Evolutionary conservation across 768 basidiomycete species (phyloP), one percentile per base, ranked within the genome.

Genomic region (Gloeostereum incarnatum): DNA sequence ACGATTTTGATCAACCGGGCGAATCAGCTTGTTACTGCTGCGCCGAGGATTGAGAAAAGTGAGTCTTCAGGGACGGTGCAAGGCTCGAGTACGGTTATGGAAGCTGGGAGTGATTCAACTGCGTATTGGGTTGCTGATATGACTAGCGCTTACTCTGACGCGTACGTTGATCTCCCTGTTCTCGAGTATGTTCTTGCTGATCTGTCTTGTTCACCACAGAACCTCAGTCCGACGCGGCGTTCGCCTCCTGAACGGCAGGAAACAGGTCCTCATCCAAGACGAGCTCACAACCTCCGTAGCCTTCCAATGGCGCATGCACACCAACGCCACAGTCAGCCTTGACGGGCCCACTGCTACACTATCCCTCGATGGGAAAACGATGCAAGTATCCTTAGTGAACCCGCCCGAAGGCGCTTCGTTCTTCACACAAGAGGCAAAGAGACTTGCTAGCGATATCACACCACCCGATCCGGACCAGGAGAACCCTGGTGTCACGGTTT

Each of bases 251-350:
- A 98, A 98, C 58, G 66, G 62, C 25, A 78, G 96, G 45, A 73
- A 70, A 44, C 96, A 97, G 60, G 80, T 97, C 10, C 75, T 99
- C 11, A 55, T 99, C 32, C 94, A 94, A 57, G 94, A 97, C 60
- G 96, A 99, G 53, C 80, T 97, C 52, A 69, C 59, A 13, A 63
- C 78, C 2, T 58, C 68, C 23, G 64, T 57, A 5, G 48, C 66
- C 16, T 56, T 96, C 32, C 73, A 81, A 63, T 96, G 94, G 94
- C 79, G 90, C 33, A 86, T 88, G 71, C 92, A 98, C 60, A 97
- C 94, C 40, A 98, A 98, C 60, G 93, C 94, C 8, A 89, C 90
- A 3, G 57, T 89, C 25, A 49, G 55, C 40, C 51, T 35, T 13
- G 24, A 35, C 19, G 78, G 81, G 22, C 73, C 71, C 3, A 73